Conservation (phyloP, 2,329 filamentous ascomycete genomes). For the Didymella arachidicola region DNA sequence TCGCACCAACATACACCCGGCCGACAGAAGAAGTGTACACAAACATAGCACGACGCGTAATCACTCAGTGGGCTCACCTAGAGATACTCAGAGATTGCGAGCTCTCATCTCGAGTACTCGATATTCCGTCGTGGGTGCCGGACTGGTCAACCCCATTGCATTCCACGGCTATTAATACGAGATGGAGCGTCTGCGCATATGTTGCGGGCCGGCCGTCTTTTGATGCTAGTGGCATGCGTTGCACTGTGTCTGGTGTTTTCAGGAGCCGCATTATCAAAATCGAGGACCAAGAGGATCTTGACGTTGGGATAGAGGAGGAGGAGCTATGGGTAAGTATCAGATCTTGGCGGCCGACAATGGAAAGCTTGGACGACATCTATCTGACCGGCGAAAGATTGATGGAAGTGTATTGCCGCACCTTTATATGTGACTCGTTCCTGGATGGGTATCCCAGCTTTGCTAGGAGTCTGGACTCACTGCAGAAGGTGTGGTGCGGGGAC, state of each 20-base stretch:
- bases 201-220: background rate
- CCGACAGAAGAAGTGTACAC: background rate
- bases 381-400: background rate
- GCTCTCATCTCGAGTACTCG: background rate
- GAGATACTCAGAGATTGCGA: background rate
- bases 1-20: background rate
- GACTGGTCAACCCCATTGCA: background rate
- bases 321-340: background rate
- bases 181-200: background rate
- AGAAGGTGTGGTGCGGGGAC: background rate
- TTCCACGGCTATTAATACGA: background rate
- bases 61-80: background rate
- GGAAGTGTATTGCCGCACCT: background rate
- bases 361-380: background rate
- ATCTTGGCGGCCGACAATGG: background rate
- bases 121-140: conserved; percentile 1
- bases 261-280: background rate
- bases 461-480: background rate
- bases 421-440: background rate
- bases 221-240: background rate
- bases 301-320: background rate
- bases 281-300: background rate
- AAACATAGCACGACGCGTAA: background rate
- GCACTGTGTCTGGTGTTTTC: background rate
- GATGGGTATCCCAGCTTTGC: background rate